Evolutionary conservation across 352 stramenopile genomes (phyloP), one percentile per base, ranked within the genome.

Genomic region (Pythium insidiosum): DNA sequence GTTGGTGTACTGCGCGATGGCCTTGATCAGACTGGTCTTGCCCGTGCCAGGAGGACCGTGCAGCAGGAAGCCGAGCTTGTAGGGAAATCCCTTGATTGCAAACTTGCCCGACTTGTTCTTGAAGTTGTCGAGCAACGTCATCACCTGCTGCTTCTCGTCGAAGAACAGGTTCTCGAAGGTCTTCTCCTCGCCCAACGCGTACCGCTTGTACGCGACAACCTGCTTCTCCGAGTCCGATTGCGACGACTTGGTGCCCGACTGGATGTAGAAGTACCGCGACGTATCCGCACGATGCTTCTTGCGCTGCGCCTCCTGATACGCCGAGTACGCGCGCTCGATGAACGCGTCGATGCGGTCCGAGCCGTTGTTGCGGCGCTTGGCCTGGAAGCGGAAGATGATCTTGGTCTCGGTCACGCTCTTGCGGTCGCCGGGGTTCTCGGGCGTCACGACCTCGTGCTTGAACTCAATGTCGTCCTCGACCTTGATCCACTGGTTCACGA

Each of bases 21-120:
- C 77, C 56, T 90, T 87, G 68, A 91, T 94, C 13, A 96, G 56
- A 39, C 63, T 88, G 4, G 88, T 96, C 63, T 97, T 97, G 33
- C 84, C 74, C 19, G 79, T 94, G 19, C 86, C 84, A 5, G 84
- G 86, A n/a, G 79, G 76, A 0, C 85, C 88, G 39, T 95, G 70
- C 3, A 97, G 60, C 24, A 97, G 54, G 4, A 96, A 79, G 0
- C 58, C 83, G 20, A 74, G 72, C 54, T 95, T 95, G 66, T 95
- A 79, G 16, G 84, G 86, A 26, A 91, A 94, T 6, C 84, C 86
- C 22, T 28, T 43, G 60, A 92, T 86, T 16, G 58, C 57, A 36
- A 85, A 92, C 57, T 85, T 86, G 15, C 76, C 79, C 35, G 15
- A 50, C 51, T 58, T 73, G 48, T 35, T 51, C 25, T 39, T 22